Evolutionary conservation across 257 asterid genomes (phyloP).

Genomic region (Primulina huaijiensis): DNA sequence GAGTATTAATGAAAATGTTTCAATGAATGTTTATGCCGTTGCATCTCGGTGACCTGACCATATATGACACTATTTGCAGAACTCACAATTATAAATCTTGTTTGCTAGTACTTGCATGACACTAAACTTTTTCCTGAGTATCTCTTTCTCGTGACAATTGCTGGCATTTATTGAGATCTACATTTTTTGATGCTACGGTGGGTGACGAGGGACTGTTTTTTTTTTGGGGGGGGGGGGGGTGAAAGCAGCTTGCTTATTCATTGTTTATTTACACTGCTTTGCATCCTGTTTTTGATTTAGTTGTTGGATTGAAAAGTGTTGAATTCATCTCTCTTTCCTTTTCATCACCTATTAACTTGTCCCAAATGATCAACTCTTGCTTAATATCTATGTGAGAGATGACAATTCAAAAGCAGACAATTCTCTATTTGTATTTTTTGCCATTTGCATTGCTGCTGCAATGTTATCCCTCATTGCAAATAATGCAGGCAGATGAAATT

Average conservation of each 20-base stretch:
- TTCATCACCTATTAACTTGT: not conserved
- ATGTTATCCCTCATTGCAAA: not conserved
- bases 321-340: not conserved
- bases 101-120: not conserved
- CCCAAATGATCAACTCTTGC: not conserved
- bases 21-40: not conserved
- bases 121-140: not conserved
- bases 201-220: too few species aligned
- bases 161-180: not conserved
- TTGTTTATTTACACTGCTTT: not conserved
- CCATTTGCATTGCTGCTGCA: not conserved
- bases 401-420: not conserved
- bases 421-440: too few species aligned
- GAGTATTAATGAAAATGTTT: not conserved
- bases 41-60: not conserved
- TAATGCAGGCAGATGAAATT: not conserved
- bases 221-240: not conserved
- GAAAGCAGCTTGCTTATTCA: not conserved
- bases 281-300: not conserved
- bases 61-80: not conserved
- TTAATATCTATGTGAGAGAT: not conserved
- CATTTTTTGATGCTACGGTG: not conserved
- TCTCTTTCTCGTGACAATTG: not conserved
- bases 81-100: slow-evolving; percentile 3
- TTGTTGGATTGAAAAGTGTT: too few species aligned